Conservation (phyloP, 441 rosid species). For the Cnidoscolus chayamansa region DNA sequence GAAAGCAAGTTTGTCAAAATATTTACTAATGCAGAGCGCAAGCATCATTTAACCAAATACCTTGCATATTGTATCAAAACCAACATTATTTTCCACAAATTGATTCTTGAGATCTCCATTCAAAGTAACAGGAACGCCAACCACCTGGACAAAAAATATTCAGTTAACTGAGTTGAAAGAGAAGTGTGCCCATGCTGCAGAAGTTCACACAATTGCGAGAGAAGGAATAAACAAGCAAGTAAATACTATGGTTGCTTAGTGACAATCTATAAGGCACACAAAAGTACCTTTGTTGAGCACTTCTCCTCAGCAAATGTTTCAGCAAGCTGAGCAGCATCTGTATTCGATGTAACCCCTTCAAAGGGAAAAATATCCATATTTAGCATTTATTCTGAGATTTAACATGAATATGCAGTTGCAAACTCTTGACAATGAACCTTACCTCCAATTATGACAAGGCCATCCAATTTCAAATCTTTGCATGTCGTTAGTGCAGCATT, state of each 20-base stretch:
- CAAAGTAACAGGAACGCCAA: constrained; percentile 93
- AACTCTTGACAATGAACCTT: constrained; percentile 19
- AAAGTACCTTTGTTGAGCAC: constrained; percentile 81
- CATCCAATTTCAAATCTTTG: constrained; percentile 85
- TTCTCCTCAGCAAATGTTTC: constrained; percentile 90
- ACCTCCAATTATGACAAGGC: constrained; percentile 98
- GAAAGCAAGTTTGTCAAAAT: neutral
- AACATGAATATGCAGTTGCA: neutral
- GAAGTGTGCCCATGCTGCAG: constrained; percentile 1
- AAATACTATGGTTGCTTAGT: no score
- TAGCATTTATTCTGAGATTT: constrained; percentile 13
- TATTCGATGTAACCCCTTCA: constrained; percentile 92
- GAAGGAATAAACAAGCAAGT: neutral
- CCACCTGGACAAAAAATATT: constrained; percentile 52
- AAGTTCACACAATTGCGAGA: neutral
- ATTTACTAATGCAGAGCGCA: neutral
- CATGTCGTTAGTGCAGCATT: constrained; percentile 81
- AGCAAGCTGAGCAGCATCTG: constrained; percentile 99
- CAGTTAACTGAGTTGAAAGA: neutral
- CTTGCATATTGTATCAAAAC: constrained; percentile 98
- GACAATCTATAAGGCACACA: neutral
- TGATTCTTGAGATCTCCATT: constrained; percentile 99
- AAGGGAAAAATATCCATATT: constrained; percentile 26
- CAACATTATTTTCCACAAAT: constrained; percentile 93
- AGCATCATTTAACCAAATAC: constrained; percentile 32